Percentiles rank a stretch among this genome's conserved stretches.
Evolutionary conservation across 1,284 basidiomycete genomes (phyloP).

Genomic region (Neonothopanus nambi): DNA sequence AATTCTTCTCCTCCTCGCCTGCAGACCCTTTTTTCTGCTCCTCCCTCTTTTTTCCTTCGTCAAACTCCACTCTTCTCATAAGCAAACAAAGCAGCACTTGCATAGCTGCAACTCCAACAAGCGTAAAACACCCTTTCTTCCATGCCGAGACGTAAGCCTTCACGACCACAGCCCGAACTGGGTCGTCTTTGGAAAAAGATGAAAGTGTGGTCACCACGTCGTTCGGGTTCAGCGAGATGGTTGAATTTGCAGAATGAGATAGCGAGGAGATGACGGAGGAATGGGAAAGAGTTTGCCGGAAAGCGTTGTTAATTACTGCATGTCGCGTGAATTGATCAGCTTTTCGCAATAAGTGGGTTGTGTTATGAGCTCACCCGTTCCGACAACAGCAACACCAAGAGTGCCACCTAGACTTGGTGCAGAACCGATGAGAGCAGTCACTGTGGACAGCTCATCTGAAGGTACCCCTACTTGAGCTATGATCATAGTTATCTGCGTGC

Average conservation of each 20-base stretch:
- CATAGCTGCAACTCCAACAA: conserved; percentile 14
- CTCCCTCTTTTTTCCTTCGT: not conserved
- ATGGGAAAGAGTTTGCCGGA: conserved; percentile 6
- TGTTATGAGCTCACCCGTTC: conserved; percentile 24
- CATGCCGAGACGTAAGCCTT: conserved; percentile 17
- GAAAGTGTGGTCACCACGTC: conserved; percentile 13
- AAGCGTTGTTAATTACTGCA: conserved; percentile 18
- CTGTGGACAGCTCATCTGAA: conserved; percentile 29
- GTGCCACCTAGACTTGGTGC: conserved; percentile 33
- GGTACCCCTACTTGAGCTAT: conserved; percentile 33
- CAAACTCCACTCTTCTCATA: conserved; percentile 15
- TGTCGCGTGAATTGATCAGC: not conserved
- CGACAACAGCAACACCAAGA: conserved; percentile 33
- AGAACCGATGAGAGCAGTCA: conserved; percentile 31
- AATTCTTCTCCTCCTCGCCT: too few species aligned
- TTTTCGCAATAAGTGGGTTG: not conserved
- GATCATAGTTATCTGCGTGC: conserved; percentile 29
- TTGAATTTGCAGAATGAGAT: not conserved
- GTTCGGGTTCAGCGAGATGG: conserved; percentile 13
- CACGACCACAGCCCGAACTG: conserved; percentile 6
- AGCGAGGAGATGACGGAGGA: conserved; percentile 5
- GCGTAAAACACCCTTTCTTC: conserved; percentile 15
- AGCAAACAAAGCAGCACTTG: conserved; percentile 15
- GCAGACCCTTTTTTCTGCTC: too few species aligned
- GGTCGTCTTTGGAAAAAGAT: conserved; percentile 3